phyloP scores from a whole-genome alignment of 1,139 yeast species.

The Yamadazyma diospyri region DNA sequence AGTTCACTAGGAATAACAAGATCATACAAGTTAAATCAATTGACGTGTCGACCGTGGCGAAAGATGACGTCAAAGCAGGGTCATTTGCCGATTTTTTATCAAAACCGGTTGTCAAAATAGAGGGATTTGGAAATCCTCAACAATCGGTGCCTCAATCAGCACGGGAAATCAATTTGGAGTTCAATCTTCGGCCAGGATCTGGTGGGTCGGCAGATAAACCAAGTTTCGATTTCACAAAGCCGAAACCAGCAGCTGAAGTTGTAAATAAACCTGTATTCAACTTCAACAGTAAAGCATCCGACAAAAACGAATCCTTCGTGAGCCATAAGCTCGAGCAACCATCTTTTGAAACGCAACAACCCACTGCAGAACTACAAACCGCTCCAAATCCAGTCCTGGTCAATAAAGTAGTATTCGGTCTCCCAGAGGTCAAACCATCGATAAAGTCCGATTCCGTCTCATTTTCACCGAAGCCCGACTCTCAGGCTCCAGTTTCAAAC shows the following conservation, averaged over 20 bases:
- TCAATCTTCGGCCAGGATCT: too few species aligned
- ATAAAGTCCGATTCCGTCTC: too few species aligned
- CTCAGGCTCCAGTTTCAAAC: neutral
- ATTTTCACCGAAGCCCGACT: too few species aligned
- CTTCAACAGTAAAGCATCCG: neutral
- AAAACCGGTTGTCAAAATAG: conserved; percentile 1
- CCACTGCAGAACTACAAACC: too few species aligned
- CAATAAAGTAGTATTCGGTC: neutral
- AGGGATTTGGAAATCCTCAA: too few species aligned
- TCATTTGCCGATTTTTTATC: conserved; percentile 17
- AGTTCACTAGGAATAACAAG: conserved; percentile 9
- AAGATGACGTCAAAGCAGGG: conserved; percentile 13
- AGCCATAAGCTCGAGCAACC: neutral
- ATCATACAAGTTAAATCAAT: conserved; percentile 6
- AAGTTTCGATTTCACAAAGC: neutral
- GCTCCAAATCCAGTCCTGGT: neutral
- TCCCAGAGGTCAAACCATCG: conserved; percentile 3
- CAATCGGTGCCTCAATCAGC: too few species aligned
- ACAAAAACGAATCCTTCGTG: neutral
- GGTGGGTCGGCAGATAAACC: conserved; percentile 2
- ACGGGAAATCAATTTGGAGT: too few species aligned
- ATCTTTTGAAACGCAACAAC: neutral
- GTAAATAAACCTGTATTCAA: conserved; percentile 5
- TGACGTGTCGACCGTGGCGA: conserved; percentile 1
- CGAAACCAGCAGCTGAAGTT: conserved; percentile 7